Evolutionary conservation across 352 stramenopile species (phyloP).

Genomic region (Phytophthora cryptogea): DNA sequence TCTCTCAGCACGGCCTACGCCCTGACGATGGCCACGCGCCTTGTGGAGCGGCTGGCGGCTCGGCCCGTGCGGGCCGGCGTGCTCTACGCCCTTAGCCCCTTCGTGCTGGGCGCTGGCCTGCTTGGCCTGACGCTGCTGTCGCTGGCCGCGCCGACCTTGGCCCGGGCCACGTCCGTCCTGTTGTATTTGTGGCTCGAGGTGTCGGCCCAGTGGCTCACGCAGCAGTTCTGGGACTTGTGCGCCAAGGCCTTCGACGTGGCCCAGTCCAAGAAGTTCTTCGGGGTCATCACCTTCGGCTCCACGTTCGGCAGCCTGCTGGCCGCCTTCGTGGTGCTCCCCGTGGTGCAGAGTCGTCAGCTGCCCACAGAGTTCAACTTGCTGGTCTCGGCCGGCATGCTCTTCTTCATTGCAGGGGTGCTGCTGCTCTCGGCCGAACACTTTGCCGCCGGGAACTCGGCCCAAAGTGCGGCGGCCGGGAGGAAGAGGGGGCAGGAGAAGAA

Average conservation of each 20-base stretch:
- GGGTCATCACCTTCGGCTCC: slow-evolving; percentile 85
- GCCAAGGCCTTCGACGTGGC: slow-evolving; percentile 80
- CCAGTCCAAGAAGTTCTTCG: slow-evolving; percentile 87
- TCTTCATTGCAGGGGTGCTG: slow-evolving; percentile 63
- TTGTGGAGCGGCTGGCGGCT: slow-evolving; percentile 37
- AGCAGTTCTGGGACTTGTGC: slow-evolving; percentile 90
- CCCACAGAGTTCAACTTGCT: slow-evolving; percentile 80
- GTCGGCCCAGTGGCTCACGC: slow-evolving; percentile 68
- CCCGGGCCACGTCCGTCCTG: slow-evolving; percentile 49
- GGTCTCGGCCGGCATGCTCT: slow-evolving; percentile 53
- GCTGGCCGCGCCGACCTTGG: slow-evolving; percentile 46
- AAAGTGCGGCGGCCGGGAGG: slow-evolving; percentile 4
- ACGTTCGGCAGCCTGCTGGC: slow-evolving; percentile 79
- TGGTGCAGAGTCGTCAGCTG: slow-evolving; percentile 50
- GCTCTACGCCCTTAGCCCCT: slow-evolving; percentile 56
- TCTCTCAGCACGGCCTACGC: slow-evolving; percentile 76
- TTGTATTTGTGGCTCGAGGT: slow-evolving; percentile 88
- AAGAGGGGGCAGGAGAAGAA: slow-evolving; percentile 8
- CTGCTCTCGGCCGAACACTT: slow-evolving; percentile 57
- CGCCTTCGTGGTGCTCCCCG: slow-evolving; percentile 72
- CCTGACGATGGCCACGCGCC: slow-evolving; percentile 49
- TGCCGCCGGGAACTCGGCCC: slow-evolving; percentile 17
- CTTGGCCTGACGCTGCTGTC: slow-evolving; percentile 55
- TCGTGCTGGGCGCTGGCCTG: slow-evolving; percentile 46
- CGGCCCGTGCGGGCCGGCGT: slow-evolving; percentile 37